A percentile compares a stretch with the other conserved stretches of the same genome.
Conservation (phyloP, 2,329 filamentous ascomycete species). For the Aspergillus clavatus region DNA sequence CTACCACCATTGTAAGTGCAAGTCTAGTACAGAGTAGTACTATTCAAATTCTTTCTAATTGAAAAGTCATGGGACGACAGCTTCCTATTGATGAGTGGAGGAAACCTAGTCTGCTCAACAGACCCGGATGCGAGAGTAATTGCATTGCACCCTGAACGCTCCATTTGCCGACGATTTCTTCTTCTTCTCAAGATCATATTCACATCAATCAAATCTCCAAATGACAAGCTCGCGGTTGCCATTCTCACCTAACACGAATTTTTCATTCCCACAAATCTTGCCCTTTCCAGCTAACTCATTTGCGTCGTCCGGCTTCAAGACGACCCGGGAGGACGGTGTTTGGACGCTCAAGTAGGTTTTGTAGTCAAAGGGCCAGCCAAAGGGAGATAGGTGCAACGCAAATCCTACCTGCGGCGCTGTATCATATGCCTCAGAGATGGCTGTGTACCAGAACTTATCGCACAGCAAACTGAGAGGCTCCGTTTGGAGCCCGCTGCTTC, state of each 20-base stretch:
- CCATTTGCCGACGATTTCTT: no score
- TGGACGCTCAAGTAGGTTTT: conserved; percentile 28
- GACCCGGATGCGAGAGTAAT: no score
- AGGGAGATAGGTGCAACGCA: conserved; percentile 31
- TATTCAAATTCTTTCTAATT: no score
- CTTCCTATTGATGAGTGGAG: no score
- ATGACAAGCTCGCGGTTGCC: conserved; percentile 48
- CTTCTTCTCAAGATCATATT: no score
- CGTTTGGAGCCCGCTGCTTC: conserved; percentile 37
- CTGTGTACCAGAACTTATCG: conserved; percentile 31
- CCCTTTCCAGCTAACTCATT: conserved; percentile 49
- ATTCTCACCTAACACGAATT: conserved; percentile 60
- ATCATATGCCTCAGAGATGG: conserved; percentile 36
- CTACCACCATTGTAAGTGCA: no score
- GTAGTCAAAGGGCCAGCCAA: conserved; percentile 23
- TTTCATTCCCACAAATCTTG: conserved; percentile 55
- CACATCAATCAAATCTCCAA: conserved; percentile 44
- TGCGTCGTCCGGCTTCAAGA: conserved; percentile 37
- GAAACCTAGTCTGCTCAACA: no score
- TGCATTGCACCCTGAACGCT: no score
- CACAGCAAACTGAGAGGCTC: conserved; percentile 22
- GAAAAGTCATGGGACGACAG: no score
- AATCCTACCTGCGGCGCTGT: conserved; percentile 29
- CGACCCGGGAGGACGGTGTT: conserved; percentile 19
- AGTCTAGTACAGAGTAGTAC: no score